Evolutionary conservation across 2,329 filamentous ascomycete genomes (phyloP), one percentile per base, ranked within the genome.

Genomic region (Xylariales sp.): DNA sequence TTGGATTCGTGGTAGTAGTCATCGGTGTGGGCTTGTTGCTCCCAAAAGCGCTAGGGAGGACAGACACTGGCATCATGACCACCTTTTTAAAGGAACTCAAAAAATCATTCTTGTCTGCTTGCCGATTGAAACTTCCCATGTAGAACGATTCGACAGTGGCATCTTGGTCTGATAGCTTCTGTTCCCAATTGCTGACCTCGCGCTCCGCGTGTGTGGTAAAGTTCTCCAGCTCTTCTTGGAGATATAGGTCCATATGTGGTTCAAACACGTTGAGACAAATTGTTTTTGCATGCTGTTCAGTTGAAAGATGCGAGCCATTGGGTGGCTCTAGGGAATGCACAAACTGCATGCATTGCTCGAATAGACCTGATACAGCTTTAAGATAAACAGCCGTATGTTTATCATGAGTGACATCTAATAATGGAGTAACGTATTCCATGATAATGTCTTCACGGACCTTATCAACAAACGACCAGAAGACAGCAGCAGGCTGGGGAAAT

Each of bases 11-110:
- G 41, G 75, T 59, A 58, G 76, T 58, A 30, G 74, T 58, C 28
- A 77, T 45, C 69, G 71, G 62, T 8, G 79, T 67, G 0, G 82
- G 76, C 62, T 82, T 85, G 55, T 75, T 77, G 43, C 79, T 80
- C 68, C 81, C 85, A 75, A 89, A 93, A 62, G 85, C 90, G 43
- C 43, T 61, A 1, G 93, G 93, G 3, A 98, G 83, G 8, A 94
- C 95, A 60, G 93, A 97, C 56, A 99, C 95, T 1, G 96, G 96
- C 90, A 97, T 97, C 94, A 99, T 97, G 71, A 99, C 93, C 8
- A 99, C 96, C 80, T 98, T 98, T 77, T 94, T 97, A 84, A 99
- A 99, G 0, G 94, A 97, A 53, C 91, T 96, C 69, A 99, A 78
- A 75, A 99, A 99, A 78, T 99, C 96, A 73, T 94, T 93, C 81